Evolutionary conservation across 2,329 filamentous ascomycete genomes (phyloP), one percentile per base, ranked within the genome.

Genomic region (Botrytis galanthina): DNA sequence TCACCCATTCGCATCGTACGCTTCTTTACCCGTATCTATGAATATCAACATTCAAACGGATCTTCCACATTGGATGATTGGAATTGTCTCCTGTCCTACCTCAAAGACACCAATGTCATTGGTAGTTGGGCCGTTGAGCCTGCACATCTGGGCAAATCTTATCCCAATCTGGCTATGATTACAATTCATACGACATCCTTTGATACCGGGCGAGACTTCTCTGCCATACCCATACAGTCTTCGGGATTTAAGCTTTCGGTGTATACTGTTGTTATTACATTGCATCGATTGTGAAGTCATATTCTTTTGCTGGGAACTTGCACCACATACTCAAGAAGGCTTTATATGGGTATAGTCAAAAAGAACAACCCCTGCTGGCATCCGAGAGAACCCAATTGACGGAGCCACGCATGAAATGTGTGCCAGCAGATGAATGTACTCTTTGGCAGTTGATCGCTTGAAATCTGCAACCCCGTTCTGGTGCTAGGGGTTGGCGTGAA

Each of bases 121-220:
- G 35, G 46, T 37, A 57, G 22, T 29, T 42, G 26, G 48, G 26
- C 35, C 37, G 26, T 32, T 29, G 51, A 57, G 66, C 37, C 48
- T 69, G 48, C 12, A 26, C 42, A 29, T 69, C 48, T 44, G 57
- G 48, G 66, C 66, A 69, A 57, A 69, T 32, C 48, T 57, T 57
- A 57, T 42, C 35, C n/a, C 16, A 69, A 69, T 57, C 66, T 69
- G 32, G n/a, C 48, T 51, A 57, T 69, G 35, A 59, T n/a, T n/a
- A 44, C 51, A 44, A 42, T 69, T 20, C 51, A 57, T 26, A 32
- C 48, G 66, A 44, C 37, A 26, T 39, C 48, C 29, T 10, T 44
- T 42, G 66, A 57, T 57, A 32, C 35, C 57, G 48, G 66, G n/a
- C 35, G 37, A 57, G 66, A 69, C 66, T 69, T 44, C 66, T 44